A percentile compares a stretch with the other conserved stretches of the same genome.
Evolutionary conservation across 768 basidiomycete genomes (phyloP).

Genomic region (Suillus discolor): DNA sequence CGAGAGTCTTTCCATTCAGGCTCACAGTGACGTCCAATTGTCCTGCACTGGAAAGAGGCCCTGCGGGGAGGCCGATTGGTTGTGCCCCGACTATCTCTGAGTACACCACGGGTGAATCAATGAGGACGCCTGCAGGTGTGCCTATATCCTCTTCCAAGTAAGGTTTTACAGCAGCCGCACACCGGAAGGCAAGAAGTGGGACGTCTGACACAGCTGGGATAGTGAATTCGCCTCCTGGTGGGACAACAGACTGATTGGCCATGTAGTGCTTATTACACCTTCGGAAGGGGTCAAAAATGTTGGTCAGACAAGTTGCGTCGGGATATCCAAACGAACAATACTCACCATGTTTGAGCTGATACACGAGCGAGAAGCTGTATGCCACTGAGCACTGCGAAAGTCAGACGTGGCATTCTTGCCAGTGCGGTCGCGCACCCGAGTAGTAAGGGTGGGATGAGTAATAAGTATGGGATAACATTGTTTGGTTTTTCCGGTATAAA

Average conservation of each 20-base stretch:
- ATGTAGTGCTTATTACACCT: constrained; percentile 65
- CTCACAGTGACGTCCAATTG: constrained; percentile 46
- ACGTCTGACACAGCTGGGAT: constrained; percentile 36
- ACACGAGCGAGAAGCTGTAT: constrained; percentile 17
- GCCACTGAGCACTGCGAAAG: constrained; percentile 13
- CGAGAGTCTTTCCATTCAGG: constrained; percentile 45
- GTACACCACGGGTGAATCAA: constrained; percentile 55
- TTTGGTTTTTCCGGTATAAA: neutral
- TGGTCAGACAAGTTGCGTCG: constrained; percentile 1
- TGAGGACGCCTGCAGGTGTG: constrained; percentile 46
- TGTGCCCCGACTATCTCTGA: constrained; percentile 48
- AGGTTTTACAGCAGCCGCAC: constrained; percentile 59
- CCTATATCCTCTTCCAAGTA: constrained; percentile 57
- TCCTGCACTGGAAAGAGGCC: constrained; percentile 14
- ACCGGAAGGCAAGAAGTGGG: constrained; percentile 59
- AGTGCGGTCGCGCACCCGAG: neutral
- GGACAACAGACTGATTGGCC: constrained; percentile 40
- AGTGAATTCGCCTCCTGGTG: constrained; percentile 55
- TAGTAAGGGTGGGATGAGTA: neutral
- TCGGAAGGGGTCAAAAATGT: neutral
- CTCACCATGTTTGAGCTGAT: constrained; percentile 34
- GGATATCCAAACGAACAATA: neutral
- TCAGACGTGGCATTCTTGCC: constrained; percentile 13
- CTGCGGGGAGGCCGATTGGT: constrained; percentile 37
- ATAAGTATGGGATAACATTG: neutral